Conservation (phyloP, 352 stramenopile species). For the Globisporangium splendens region DNA sequence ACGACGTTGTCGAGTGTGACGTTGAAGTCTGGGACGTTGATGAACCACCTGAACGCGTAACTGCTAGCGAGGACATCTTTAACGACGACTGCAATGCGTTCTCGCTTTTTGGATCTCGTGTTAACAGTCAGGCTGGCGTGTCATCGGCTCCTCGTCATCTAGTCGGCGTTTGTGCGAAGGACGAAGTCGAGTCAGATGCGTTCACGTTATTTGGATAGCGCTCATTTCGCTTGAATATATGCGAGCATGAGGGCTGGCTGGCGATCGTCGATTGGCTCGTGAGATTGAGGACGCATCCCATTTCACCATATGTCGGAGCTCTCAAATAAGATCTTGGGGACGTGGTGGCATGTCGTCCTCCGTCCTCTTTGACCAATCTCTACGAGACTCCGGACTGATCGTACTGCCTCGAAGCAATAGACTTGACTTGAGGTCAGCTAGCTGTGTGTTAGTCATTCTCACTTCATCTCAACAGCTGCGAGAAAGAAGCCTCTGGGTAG, state of each 20-base stretch:
- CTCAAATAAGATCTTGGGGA: background rate
- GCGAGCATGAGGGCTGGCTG: too few relatives aligned
- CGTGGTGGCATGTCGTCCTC: background rate
- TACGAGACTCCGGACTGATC: too few relatives aligned
- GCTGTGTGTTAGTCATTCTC: too few relatives aligned
- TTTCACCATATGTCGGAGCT: background rate
- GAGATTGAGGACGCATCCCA: background rate
- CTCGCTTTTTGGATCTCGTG: slow-evolving; percentile 13
- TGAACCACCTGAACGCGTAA: background rate
- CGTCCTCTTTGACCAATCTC: background rate
- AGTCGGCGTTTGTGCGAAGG: background rate
- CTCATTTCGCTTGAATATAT: too few relatives aligned
- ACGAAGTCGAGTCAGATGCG: background rate
- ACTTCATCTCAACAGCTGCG: too few relatives aligned
- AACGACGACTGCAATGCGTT: slow-evolving; percentile 4
- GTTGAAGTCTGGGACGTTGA: slow-evolving; percentile 6
- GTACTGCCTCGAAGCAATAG: too few relatives aligned
- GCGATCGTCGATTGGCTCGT: too few relatives aligned
- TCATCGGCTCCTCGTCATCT: background rate
- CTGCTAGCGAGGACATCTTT: background rate
- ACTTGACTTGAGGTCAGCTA: too few relatives aligned
- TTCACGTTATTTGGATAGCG: slow-evolving; percentile 1
- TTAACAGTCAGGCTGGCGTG: background rate
- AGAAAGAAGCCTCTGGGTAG: background rate
- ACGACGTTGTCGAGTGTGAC: slow-evolving; percentile 6